These are phyloP conservation scores for Monilinia fructicola DNA, from an alignment of 2,329 filamentous ascomycete genomes.

Conservation along the genomic window DNA sequence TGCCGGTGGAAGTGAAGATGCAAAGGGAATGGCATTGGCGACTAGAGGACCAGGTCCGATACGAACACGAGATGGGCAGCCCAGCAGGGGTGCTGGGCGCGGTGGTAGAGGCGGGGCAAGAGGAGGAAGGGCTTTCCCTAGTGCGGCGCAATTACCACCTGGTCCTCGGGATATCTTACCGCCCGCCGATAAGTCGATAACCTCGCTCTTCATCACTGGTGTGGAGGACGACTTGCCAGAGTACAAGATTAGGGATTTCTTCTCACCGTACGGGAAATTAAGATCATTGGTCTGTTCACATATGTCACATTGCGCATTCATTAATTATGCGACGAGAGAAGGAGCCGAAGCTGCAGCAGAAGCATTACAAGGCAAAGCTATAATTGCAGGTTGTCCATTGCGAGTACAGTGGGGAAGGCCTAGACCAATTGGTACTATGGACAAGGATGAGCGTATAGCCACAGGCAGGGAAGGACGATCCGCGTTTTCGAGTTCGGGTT, in stretches of 20 bases:
- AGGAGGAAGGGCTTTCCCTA: constrained; percentile 60
- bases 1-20: constrained; percentile 43
- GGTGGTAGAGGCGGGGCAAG: constrained; percentile 44
- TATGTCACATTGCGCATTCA: constrained; percentile 93
- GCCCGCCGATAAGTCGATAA: constrained; percentile 80
- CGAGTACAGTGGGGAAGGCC: constrained; percentile 91
- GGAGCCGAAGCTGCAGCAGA: constrained; percentile 83
- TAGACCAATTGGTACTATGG: constrained; percentile 87
- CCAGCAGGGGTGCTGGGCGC: constrained; percentile 41
- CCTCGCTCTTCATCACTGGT: constrained; percentile 90
- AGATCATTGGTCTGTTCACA: constrained; percentile 94
- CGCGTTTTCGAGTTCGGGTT: constrained; percentile 47
- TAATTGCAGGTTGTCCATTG: constrained; percentile 88
- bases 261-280: constrained; percentile 83
- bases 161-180: constrained; percentile 83
- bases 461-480: constrained; percentile 77
- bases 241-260: constrained; percentile 85
- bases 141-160: constrained; percentile 72
- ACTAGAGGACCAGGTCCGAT: constrained; percentile 71
- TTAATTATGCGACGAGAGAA: constrained; percentile 86
- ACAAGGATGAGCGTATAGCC: constrained; percentile 76
- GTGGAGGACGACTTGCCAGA: constrained; percentile 96
- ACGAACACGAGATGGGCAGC: constrained; percentile 66
- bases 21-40: constrained; percentile 43
- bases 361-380: constrained; percentile 80